A percentile compares a stretch with the other conserved stretches of the same genome.
These are phyloP conservation scores for Bertia moriformis DNA, from an alignment of 2,329 filamentous ascomycete genomes.

Conservation along the genomic window DNA sequence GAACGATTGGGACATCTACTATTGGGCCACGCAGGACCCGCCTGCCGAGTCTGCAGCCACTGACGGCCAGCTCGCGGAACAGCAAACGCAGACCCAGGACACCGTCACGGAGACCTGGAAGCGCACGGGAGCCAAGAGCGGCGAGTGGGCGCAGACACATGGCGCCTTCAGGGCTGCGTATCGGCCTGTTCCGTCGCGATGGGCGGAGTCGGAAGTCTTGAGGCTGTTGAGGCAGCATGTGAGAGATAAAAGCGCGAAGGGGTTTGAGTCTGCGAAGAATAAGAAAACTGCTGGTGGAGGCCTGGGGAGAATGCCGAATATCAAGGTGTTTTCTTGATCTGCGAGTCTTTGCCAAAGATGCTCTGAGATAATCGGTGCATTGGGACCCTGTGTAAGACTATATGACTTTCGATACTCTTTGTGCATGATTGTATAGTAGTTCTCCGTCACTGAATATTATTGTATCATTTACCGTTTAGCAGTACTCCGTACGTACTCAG, in stretches of 20 bases:
- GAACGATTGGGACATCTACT: conserved; percentile 99
- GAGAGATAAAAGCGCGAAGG: conserved; percentile 42
- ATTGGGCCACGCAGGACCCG: conserved; percentile 83
- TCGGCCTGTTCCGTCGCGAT: conserved; percentile 72
- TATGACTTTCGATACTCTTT: too few species aligned
- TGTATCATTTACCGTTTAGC: too few species aligned
- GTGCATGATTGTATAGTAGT: too few species aligned
- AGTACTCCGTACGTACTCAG: too few species aligned
- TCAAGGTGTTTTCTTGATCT: not conserved
- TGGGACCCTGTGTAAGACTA: too few species aligned
- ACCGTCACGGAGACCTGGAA: conserved; percentile 4
- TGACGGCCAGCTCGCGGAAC: not conserved
- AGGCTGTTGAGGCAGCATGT: conserved; percentile 69
- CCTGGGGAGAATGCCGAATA: not conserved
- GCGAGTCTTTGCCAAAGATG: too few species aligned
- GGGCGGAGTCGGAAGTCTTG: conserved; percentile 73
- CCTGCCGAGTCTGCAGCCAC: too few species aligned
- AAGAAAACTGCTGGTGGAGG: not conserved
- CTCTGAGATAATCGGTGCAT: too few species aligned
- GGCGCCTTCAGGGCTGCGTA: conserved; percentile 91
- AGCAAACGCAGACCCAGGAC: not conserved
- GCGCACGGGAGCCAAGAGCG: conserved; percentile 15
- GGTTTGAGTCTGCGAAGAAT: not conserved
- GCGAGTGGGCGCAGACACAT: conserved; percentile 94
- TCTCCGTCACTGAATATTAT: too few species aligned